Base-by-base conservation (phyloP, 805 yeast species). In the Scheffersomyces stipitis region DNA sequence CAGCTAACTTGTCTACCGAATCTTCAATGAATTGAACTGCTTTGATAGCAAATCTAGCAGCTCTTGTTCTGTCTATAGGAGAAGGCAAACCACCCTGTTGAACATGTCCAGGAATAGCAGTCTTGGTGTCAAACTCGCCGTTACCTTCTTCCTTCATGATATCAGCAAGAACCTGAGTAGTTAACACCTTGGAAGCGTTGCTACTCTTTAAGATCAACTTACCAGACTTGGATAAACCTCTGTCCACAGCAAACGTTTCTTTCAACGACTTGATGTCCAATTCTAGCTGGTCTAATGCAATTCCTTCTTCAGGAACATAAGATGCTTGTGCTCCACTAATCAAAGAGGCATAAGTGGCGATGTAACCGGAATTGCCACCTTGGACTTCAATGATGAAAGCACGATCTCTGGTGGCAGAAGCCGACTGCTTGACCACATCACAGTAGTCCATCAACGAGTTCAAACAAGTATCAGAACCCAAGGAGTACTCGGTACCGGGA, bases 51-150 rank as follows among this genome's bases (percentile, higher is more conserved):
- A 84, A 83, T 59, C 98, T 79, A 4, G 90, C 81, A 5, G 96
- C 96, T 46, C 83, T 76, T 26, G 89, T 82, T 62, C 98, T 80
- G 60, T 93, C 99, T 70, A 90, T 85, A 5, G 98, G 88, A 5
- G 96, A 83, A 34, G 99, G 99, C 36, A 80, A 77, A 42, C 90
- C 93, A 60, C 99, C 99, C 67, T 93, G 99, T 73, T 93, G 99
- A 40, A 91, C 93, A 58, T 91, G 98, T 20, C 99, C 99, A 18
- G 99, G 99, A 42, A 90, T 80, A 12, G 98, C 98, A 4, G 96
- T 89, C 60, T 95, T 83, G 13, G 93, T 84, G 53, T 90, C 97
- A 58, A 86, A 93, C 47, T 73, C 74, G 32, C 85, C 86, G 26
- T 75, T 63, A 24, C 89, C 81, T 52, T 87, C 90, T 54, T 84